Percentiles rank a stretch among this genome's conserved stretches.
Conservation (phyloP, 2,329 filamentous ascomycete genomes). For the Apiospora phragmitis region DNA sequence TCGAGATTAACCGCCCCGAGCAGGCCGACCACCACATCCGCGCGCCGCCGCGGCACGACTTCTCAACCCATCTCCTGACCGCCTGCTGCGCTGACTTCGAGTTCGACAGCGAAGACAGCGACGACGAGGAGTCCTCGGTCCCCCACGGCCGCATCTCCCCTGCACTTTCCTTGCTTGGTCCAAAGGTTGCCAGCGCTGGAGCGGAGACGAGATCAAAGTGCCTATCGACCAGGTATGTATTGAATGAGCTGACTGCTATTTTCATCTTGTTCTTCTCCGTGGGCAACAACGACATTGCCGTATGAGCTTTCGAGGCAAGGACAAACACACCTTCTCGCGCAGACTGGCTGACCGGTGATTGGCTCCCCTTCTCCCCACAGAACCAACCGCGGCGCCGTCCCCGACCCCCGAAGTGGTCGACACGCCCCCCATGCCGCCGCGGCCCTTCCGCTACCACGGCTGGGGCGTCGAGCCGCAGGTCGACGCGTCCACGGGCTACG, state of each 20-base stretch:
- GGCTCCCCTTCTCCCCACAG: background rate
- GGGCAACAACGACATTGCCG: background rate
- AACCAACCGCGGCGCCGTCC: slow-evolving; percentile 21
- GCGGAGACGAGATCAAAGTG: slow-evolving; percentile 19
- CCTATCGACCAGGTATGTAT: slow-evolving; percentile 35
- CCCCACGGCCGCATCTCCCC: slow-evolving; percentile 38
- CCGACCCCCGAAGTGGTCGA: slow-evolving; percentile 16
- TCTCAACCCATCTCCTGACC: slow-evolving; percentile 15
- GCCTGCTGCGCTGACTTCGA: slow-evolving; percentile 17
- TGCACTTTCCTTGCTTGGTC: slow-evolving; percentile 41
- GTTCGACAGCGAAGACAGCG: slow-evolving; percentile 18
- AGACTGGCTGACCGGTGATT: background rate
- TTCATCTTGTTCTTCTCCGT: background rate
- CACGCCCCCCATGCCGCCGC: slow-evolving; percentile 8
- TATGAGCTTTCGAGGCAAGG: background rate
- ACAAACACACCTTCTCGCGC: background rate
- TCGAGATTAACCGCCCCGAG: slow-evolving; percentile 23
- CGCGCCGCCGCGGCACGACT: slow-evolving; percentile 21
- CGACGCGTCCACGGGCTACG: slow-evolving; percentile 26
- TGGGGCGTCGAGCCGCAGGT: slow-evolving; percentile 21
- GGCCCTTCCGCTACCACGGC: slow-evolving; percentile 13
- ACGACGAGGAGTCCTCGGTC: slow-evolving; percentile 38
- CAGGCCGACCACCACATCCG: slow-evolving; percentile 22
- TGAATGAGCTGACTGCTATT: background rate
- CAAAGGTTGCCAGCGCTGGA: slow-evolving; percentile 34